phyloP scores from a whole-genome alignment of 225 moss, liverwort and hornwort species.

The Anthoceros angustus region DNA sequence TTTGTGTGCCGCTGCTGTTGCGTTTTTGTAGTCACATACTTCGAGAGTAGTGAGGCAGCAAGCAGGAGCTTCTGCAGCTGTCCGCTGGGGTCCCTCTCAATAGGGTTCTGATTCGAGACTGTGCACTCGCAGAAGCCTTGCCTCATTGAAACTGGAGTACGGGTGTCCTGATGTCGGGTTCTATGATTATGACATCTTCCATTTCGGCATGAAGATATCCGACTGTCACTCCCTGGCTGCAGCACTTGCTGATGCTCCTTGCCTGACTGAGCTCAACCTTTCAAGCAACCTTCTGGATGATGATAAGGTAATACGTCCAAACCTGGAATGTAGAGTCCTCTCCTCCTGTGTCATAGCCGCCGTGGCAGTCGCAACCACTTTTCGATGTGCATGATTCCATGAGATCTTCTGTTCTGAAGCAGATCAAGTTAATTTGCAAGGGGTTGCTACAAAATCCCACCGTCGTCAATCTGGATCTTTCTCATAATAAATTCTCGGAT shows the following conservation, averaged over 20 bases:
- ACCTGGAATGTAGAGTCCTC: not conserved
- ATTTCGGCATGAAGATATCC: conserved; percentile 55
- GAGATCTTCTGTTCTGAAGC: conserved; percentile 9
- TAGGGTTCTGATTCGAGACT: no score
- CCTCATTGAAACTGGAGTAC: conserved; percentile 45
- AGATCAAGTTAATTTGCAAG: conserved; percentile 50
- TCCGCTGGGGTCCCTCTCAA: no score
- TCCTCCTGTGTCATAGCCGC: not conserved
- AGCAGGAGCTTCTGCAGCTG: no score
- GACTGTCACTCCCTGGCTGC: conserved; percentile 58
- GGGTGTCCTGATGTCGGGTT: conserved; percentile 40
- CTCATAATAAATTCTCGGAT: conserved; percentile 57
- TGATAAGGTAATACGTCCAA: conserved; percentile 31
- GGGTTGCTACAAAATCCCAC: conserved; percentile 69
- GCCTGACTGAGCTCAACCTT: conserved; percentile 56
- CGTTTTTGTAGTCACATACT: no score
- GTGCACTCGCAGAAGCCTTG: conserved; percentile 29
- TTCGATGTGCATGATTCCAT: not conserved
- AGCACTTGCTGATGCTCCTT: conserved; percentile 34
- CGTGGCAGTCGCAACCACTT: not conserved
- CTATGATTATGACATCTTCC: conserved; percentile 37
- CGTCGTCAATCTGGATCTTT: conserved; percentile 60
- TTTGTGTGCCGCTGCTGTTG: no score
- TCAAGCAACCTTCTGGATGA: conserved; percentile 42
- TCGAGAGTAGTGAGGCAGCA: no score